Evolutionary conservation across 306 rosid genomes (phyloP).

Genomic region (Pyrus bretschneideri): DNA sequence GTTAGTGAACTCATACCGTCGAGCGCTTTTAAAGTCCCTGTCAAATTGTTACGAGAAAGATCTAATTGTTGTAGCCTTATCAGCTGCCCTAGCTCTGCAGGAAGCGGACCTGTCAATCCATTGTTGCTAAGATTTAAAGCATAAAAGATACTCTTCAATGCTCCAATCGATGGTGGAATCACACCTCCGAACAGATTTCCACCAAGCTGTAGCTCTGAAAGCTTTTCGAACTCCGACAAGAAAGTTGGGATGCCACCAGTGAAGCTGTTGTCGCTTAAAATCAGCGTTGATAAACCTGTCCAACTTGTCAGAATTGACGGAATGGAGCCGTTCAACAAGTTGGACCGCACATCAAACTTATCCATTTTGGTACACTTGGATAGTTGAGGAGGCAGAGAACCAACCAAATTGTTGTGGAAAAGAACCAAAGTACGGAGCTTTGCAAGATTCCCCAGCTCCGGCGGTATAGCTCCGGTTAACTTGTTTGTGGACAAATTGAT

Average conservation of each 20-base stretch:
- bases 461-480: conserved; percentile 46
- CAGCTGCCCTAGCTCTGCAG: conserved; percentile 42
- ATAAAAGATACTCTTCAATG: conserved; percentile 36
- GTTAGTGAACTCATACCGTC: conserved; percentile 36
- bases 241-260: conserved; percentile 54
- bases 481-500: conserved; percentile 48
- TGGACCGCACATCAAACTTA: conserved; percentile 58
- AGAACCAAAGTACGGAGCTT: conserved; percentile 46
- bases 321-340: conserved; percentile 58
- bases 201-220: conserved; percentile 60
- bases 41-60: conserved; percentile 68
- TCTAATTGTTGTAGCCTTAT: conserved; percentile 34
- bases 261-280: conserved; percentile 57
- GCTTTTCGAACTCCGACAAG: conserved; percentile 35
- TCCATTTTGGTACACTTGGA: conserved; percentile 48
- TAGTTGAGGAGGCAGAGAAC: conserved; percentile 59
- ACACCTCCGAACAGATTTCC: conserved; percentile 67
- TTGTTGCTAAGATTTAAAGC: conserved; percentile 73
- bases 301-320: conserved; percentile 54
- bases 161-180: conserved; percentile 61
- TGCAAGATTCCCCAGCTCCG: conserved; percentile 55
- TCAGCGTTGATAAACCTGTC: conserved; percentile 37
- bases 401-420: conserved; percentile 53
- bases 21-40: conserved; percentile 47
- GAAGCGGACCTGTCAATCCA: conserved; percentile 57